Base-by-base conservation (phyloP, 192 early-diverging fungal genomes). In the Entomortierella lignicola region DNA sequence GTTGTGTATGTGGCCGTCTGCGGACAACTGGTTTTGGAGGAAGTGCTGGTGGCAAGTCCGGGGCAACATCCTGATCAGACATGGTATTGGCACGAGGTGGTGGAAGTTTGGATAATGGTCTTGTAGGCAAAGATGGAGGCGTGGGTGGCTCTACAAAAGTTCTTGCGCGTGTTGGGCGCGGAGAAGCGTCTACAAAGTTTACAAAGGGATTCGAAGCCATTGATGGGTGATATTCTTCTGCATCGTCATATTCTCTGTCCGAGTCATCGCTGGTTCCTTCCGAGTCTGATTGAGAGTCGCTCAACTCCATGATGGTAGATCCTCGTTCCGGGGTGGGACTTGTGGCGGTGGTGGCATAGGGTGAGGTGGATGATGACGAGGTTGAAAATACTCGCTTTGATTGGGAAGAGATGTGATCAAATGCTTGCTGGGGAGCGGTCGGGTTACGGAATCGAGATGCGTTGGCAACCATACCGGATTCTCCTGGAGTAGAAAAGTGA, bases 201-300 rank as follows among this genome's bases (percentile, higher is more conserved):
- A 26, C 31, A 54, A 69, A 74, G 12, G 81, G 72, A 23, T 82
- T 66, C 15, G 63, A 26, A 13, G 43, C 39, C 26, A 54, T 18
- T 20, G 63, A 47, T 26, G 68, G 43, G 8, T 55, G 23, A 39
- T 60, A 52, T 56, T 71, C 72, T 30, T 70, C 67, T 1, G 39
- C 54, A 42, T 82, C 68, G 44, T 77, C 81, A 67, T 82, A 79
- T 4, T 79, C 72, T 60, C 58, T 71, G 31, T 71, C 72, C 30
- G 81, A 74, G 39, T 81, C 79, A 34, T 81, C 79, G 41, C 79
- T 79, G 8, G 75, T 79, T 60, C 47, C 75, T 31, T 79, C 75
- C 15, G 68, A 70, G 41, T 79, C 75, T 34, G 75, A 70, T 34
- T 79, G 75, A 29, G 67, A 70, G 32, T 79, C 75, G 25, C 75